These are phyloP conservation scores for Candida odintsovae DNA, from an alignment of 805 yeast species.

Conservation along the genomic window DNA sequence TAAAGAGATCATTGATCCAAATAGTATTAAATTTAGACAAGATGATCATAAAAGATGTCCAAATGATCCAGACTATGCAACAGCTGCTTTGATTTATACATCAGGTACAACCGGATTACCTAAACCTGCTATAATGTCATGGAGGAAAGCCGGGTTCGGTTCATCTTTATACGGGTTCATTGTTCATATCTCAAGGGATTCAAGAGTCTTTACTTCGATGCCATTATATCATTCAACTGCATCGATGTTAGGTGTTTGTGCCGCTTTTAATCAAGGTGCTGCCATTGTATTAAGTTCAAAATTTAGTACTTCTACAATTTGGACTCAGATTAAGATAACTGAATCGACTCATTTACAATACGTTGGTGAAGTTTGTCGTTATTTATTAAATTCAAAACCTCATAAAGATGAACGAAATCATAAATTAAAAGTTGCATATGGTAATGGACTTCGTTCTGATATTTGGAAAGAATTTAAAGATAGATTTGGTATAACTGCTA, in stretches of 20 bases:
- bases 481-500: constrained; percentile 64
- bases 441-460: constrained; percentile 87
- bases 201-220: constrained; percentile 83
- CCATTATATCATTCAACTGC: constrained; percentile 96
- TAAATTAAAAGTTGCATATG: constrained; percentile 65
- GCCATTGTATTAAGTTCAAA: constrained; percentile 73
- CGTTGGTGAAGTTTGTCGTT: constrained; percentile 93
- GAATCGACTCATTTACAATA: constrained; percentile 81
- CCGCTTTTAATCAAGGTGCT: constrained; percentile 62
- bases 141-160: constrained; percentile 80
- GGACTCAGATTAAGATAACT: constrained; percentile 78
- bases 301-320: constrained; percentile 77
- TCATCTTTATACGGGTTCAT: constrained; percentile 63
- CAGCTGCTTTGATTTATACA: constrained; percentile 76
- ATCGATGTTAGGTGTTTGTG: constrained; percentile 76
- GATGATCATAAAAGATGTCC: constrained; percentile 53
- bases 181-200: constrained; percentile 46
- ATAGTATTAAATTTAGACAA: constrained; percentile 48
- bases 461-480: constrained; percentile 79
- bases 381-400: constrained; percentile 58
- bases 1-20: constrained; percentile 31
- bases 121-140: constrained; percentile 87
- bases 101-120: constrained; percentile 96
- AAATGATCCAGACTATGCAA: constrained; percentile 48
- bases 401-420: constrained; percentile 65